These are phyloP conservation scores for Obba rivulosa DNA, from an alignment of 768 basidiomycete genomes.

Conservation along the genomic window DNA sequence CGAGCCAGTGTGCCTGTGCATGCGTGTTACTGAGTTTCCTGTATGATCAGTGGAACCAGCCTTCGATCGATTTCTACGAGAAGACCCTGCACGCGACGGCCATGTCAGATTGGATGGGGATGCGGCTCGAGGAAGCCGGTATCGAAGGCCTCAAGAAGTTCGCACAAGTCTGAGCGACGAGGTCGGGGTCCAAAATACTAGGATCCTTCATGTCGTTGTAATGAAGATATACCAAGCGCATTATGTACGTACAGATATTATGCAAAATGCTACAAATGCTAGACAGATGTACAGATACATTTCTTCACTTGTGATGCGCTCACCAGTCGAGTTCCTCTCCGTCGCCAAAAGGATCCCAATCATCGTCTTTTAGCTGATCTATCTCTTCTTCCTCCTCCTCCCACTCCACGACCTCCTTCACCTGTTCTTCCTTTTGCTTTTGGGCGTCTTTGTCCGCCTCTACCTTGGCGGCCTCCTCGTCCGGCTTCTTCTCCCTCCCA, in stretches of 20 bases:
- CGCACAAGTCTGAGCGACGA: no score
- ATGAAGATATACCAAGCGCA: no score
- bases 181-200: no score
- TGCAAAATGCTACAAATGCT: no score
- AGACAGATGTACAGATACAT: no score
- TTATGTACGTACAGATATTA: no score
- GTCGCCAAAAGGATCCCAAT: background rate
- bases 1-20: constrained; percentile 4
- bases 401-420: background rate
- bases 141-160: constrained; percentile 51
- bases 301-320: no score
- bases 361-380: background rate
- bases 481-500: constrained; percentile 1
- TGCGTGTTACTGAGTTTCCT: constrained; percentile 2
- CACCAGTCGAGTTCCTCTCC: background rate
- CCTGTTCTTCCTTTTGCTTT: background rate
- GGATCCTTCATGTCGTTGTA: no score
- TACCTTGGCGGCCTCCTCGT: constrained; percentile 1
- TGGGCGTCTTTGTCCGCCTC: background rate
- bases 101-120: constrained; percentile 86
- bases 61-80: constrained; percentile 90
- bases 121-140: constrained; percentile 69
- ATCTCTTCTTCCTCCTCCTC: background rate
- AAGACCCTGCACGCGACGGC: constrained; percentile 70
- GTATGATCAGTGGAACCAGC: constrained; percentile 77